Conservation (phyloP, 169 alveolate genomes). For the Neospora caninum region DNA sequence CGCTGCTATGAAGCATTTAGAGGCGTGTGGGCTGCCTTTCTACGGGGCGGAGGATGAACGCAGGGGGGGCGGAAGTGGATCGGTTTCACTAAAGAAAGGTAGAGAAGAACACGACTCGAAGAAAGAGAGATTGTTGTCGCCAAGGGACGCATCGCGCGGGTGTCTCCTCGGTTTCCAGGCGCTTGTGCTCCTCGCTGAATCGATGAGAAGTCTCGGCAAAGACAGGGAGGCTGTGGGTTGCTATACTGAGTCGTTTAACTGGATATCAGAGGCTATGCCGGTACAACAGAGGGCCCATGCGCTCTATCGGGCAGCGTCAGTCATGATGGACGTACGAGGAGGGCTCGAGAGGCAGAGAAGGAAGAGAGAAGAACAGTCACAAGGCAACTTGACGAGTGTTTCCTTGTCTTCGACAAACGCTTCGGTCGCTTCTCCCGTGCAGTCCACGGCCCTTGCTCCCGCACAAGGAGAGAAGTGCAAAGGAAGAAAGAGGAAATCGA, state of each 20-base stretch:
- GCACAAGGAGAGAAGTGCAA: background rate
- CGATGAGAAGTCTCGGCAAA: background rate
- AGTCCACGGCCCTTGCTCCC: background rate
- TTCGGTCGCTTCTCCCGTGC: background rate
- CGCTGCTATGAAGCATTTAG: constrained; percentile 53
- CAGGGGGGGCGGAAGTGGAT: background rate
- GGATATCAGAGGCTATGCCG: background rate
- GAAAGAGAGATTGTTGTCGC: background rate
- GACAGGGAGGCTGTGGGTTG: constrained; percentile 13
- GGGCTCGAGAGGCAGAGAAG: background rate
- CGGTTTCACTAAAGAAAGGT: constrained; percentile 23
- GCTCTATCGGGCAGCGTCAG: constrained; percentile 25
- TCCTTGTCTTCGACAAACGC: background rate
- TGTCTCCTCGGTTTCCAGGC: background rate
- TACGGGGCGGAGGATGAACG: constrained; percentile 3
- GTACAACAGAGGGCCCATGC: background rate
- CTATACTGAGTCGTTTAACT: background rate
- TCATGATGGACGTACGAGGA: background rate
- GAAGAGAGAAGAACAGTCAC: background rate
- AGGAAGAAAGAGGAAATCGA: background rate
- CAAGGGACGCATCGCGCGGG: background rate
- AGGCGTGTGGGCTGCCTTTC: constrained; percentile 57
- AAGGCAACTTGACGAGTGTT: background rate
- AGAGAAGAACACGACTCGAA: constrained; percentile 8
- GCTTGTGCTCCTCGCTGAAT: background rate